Percentiles rank a stretch among this genome's conserved stretches.
phyloP scores from a whole-genome alignment of 768 basidiomycete species.

The Podaxis rugospora region DNA sequence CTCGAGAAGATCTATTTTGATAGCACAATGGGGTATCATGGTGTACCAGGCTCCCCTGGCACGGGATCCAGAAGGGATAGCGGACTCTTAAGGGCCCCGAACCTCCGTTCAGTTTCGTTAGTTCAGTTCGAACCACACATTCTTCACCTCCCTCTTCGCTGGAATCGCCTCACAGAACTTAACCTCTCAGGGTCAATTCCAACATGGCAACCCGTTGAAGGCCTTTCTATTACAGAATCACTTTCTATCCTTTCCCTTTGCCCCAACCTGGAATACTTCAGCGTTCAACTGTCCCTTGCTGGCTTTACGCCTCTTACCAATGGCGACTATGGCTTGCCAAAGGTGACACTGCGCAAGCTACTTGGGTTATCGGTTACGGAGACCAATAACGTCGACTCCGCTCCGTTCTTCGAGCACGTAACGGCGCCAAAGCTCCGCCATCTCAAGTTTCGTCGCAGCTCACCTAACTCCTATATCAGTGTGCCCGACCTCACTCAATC shows the following conservation, averaged over 20 bases:
- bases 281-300: constrained; percentile 9
- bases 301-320: constrained; percentile 2
- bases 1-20: constrained; percentile 11
- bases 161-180: constrained; percentile 7
- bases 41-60: constrained; percentile 6
- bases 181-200: constrained; percentile 8
- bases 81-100: constrained; percentile 7
- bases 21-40: constrained; percentile 7
- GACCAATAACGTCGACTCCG: constrained; percentile 7
- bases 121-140: constrained; percentile 9
- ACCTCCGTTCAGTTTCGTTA: constrained; percentile 1
- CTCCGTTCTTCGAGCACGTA: constrained; percentile 3
- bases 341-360: constrained; percentile 1
- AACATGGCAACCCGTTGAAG: constrained; percentile 5
- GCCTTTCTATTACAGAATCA: constrained; percentile 6
- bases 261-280: constrained; percentile 8
- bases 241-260: constrained; percentile 7
- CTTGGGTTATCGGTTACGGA: constrained; percentile 6
- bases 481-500: not conserved
- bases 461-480: constrained; percentile 2
- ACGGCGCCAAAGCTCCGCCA: constrained; percentile 3
- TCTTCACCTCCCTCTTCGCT: constrained; percentile 9
- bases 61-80: constrained; percentile 4
- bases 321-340: constrained; percentile 8
- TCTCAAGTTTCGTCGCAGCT: constrained; percentile 8